These are phyloP conservation scores for Cladophialophora carrionii DNA, from an alignment of 2,329 filamentous ascomycete genomes.

Conservation along the genomic window DNA sequence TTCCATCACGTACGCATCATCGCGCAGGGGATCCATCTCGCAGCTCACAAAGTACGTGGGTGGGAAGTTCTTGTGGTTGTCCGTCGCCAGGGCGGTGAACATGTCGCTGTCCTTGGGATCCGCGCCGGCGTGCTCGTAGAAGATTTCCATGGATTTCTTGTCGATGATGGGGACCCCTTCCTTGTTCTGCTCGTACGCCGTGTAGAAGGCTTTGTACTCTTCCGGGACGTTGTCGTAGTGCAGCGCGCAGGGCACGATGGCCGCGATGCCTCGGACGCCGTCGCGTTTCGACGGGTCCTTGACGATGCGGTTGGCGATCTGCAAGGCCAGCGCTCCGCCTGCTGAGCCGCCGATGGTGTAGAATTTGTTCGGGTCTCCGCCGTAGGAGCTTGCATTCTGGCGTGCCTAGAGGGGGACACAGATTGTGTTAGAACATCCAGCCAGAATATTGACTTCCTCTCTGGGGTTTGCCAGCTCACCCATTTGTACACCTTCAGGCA, in stretches of 20 bases:
- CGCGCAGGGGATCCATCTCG: conserved; percentile 35
- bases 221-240: conserved; percentile 46
- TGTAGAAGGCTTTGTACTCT: conserved; percentile 43
- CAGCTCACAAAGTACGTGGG: conserved; percentile 36
- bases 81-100: conserved; percentile 34
- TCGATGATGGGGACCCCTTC: conserved; percentile 45
- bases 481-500: conserved; percentile 35
- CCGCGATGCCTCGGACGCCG: conserved; percentile 46
- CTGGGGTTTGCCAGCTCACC: conserved; percentile 14
- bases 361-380: conserved; percentile 40
- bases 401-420: conserved; percentile 22
- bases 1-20: conserved; percentile 38
- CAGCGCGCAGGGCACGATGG: conserved; percentile 45
- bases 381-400: conserved; percentile 32
- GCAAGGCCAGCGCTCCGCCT: conserved; percentile 46
- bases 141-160: conserved; percentile 33
- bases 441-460: too few relatives aligned
- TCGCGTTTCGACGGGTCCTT: conserved; percentile 43
- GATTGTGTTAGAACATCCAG: not conserved
- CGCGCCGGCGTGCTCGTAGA: conserved; percentile 30
- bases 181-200: conserved; percentile 45
- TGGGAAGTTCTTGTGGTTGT: conserved; percentile 37
- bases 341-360: conserved; percentile 47
- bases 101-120: conserved; percentile 32
- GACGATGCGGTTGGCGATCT: conserved; percentile 45